Percentiles rank a stretch among this genome's conserved stretches.
Conservation (phyloP, 2,329 filamentous ascomycete species). For the Teratosphaeriaceae sp. region DNA sequence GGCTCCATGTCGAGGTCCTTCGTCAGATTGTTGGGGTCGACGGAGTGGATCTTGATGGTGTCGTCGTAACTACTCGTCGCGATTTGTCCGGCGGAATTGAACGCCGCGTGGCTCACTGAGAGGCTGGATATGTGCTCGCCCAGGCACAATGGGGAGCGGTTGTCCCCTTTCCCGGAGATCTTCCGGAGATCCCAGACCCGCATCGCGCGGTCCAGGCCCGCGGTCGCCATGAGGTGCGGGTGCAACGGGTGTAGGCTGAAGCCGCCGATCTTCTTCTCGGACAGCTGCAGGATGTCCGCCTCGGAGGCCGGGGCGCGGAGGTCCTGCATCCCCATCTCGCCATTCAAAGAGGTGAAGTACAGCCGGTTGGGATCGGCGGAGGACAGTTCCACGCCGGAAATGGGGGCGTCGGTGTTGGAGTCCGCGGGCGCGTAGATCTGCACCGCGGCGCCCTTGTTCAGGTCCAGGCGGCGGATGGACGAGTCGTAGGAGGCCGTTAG, state of each 20-base stretch:
- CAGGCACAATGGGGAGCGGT: constrained; percentile 59
- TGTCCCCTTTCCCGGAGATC: constrained; percentile 55
- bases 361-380: constrained; percentile 63
- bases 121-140: constrained; percentile 77
- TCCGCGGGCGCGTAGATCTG: constrained; percentile 75
- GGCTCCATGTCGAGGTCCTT: constrained; percentile 61
- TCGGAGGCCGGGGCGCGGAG: constrained; percentile 53
- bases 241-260: constrained; percentile 77
- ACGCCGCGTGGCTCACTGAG: constrained; percentile 88
- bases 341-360: constrained; percentile 82
- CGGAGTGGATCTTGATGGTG: constrained; percentile 88
- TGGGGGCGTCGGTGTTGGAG: constrained; percentile 62
- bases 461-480: constrained; percentile 78
- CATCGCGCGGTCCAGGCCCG: constrained; percentile 79
- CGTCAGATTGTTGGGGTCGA: too few species aligned
- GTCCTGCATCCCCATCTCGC: constrained; percentile 75
- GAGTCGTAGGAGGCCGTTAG: constrained; percentile 91
- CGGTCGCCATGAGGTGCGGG: constrained; percentile 79
- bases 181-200: constrained; percentile 91
- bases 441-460: constrained; percentile 69
- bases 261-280: constrained; percentile 92
- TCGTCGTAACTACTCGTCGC: constrained; percentile 95
- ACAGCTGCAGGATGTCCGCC: constrained; percentile 63
- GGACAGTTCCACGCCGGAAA: constrained; percentile 79
- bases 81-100: constrained; percentile 76